Base-by-base conservation (phyloP, 257 asterid species). In the Catharanthus roseus region DNA sequence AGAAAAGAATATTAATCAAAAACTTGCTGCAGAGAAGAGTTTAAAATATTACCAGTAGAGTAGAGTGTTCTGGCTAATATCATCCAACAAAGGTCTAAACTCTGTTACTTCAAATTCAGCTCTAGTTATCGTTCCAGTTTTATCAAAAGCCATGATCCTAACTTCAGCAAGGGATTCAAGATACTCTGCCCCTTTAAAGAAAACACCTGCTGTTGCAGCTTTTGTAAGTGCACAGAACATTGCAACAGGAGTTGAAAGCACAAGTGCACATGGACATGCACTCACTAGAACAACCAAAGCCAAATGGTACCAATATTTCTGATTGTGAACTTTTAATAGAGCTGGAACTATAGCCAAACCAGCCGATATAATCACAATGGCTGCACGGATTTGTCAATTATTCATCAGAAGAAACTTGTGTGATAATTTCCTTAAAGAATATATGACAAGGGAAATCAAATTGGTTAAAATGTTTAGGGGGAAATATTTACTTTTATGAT, bases 211-310 rank as follows among this genome's bases (percentile, higher is more conserved):
- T 16, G 82, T 82, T 33, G 98, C 95, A 34, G 98, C 97, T 74
- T 79, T 88, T 11, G 97, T 84, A 6, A 92, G 85, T 19, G 96
- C 97, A 77, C 98, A 92, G 65, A 80, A 90, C 90, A 89, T 87
- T 44, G 95, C 98, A 5, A 90, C 95, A 0, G 98, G 98, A 23
- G 97, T 92, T 11, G 98, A 92, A 39, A 92, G 88, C 45, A 92
- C 84, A 23, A 92, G 93, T 0, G 96, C 95, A 62, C 98, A 92
- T 0, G 98, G 98, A 60, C 98, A 93, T 62, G 91, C 97, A 71
- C 95, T 87, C 24, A 93, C 97, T 57, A 93, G 75, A 1, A 85
- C 85, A 0, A 93, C 98, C 45, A 93, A 87, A 7, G 98, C 95
- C 78, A 90, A 72, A 53, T 82, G 97, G 72, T 60, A 90, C 96